Evolutionary conservation across 805 yeast species (phyloP), one percentile per base, ranked within the genome.

Genomic region (Kuraishia ogatae): DNA sequence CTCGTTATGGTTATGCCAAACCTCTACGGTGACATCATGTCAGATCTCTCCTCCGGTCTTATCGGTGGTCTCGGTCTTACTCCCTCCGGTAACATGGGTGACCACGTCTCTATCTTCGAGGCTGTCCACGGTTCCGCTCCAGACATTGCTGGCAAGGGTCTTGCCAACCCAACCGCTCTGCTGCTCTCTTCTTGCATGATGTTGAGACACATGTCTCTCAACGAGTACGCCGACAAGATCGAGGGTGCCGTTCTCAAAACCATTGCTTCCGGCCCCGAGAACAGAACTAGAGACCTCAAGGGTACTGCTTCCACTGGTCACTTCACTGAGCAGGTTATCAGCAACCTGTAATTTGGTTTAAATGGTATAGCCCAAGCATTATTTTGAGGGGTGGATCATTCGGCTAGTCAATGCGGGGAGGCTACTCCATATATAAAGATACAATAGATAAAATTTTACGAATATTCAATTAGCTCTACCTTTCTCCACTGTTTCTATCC

Each of bases 51-150:
- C 64, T 89, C 97, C 57, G 99, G 99, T 77, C 81, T 94, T 69
- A 96, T 96, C 63, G 99, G 99, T 72, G 98, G 99, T 71, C 83
- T 93, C 69, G 99, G 99, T 77, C 84, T 94, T 73, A 94, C 99
- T 59, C 99, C 99, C 63, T 90, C 97, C 58, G 99, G 97, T 73
- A 94, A 94, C 84, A 94, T 94, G 92, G 99, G 99, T 80, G 89
- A 90, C 81, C 86, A 89, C 72, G 96, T 93, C 60, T 90, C 97
- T 56, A 93, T 94, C 71, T 94, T 94, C 73, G 99, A 94, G 83
- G 99, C 99, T 61, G 99, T 94, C 69, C 99, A 94, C 75, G 99
- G 99, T 73, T 92, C 98, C 57, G 99, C 99, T 60, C 99, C 99
- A 65, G 99, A 94, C 74, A 94, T 94, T 69, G 98, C 98, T 60